Percentiles rank a stretch among this genome's conserved stretches.
Conservation (phyloP, 2,329 filamentous ascomycete genomes). For the Aquanectria penicillioides region DNA sequence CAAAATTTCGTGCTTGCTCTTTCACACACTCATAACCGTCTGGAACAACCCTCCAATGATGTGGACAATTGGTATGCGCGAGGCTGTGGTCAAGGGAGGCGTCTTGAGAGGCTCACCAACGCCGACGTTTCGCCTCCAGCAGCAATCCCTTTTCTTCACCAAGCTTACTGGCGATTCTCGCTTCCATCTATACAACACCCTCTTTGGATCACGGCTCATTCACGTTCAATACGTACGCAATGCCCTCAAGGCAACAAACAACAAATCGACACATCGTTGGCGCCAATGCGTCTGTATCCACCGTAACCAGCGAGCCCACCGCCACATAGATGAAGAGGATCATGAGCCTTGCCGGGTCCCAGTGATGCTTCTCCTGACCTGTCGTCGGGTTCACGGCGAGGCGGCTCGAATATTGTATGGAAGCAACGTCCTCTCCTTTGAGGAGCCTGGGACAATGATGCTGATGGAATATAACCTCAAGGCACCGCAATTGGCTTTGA, state of each 20-base stretch:
- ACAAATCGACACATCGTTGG: neutral
- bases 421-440: neutral
- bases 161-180: neutral
- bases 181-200: neutral
- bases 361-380: neutral
- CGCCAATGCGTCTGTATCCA: neutral
- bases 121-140: neutral
- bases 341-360: neutral
- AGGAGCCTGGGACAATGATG: neutral
- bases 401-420: neutral
- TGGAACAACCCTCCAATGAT: neutral
- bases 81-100: neutral
- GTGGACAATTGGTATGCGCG: no score
- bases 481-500: neutral
- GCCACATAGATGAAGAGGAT: neutral
- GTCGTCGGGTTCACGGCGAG: conserved; percentile 2
- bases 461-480: neutral
- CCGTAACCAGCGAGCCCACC: neutral
- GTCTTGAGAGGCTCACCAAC: no score
- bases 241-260: no score
- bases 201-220: neutral
- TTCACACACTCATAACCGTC: neutral
- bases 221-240: neutral
- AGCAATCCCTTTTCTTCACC: neutral
- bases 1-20: neutral